Base-by-base conservation (phyloP, 108 stramenopile genomes). In the Fistulifera solaris region DNA sequence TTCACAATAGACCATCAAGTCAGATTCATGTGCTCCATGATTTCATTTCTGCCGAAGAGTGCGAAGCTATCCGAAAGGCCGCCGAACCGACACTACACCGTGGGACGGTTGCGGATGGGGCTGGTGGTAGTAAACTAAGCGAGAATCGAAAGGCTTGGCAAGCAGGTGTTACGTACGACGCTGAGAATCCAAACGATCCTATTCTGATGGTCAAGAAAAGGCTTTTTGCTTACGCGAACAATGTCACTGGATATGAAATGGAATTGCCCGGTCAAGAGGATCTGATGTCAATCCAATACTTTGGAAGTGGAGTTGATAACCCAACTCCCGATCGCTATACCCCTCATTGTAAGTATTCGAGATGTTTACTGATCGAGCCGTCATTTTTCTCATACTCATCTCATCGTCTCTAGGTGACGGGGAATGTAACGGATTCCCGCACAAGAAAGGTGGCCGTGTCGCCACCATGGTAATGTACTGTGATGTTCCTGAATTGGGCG, bases 391-490 rank as follows among this genome's bases (percentile, higher is more conserved):
- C n/a, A n/a, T n/a, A 35, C 31, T 35, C 31, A 35, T 3, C 6
- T 35, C 3, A 35, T 35, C 8, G 6, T 35, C 31, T 35, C 6
- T 8, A 35, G 31, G 31, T 8, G 96, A 97, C 67, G 96, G 94
- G 16, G 76, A 54, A 0, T 86, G 84, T 63, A 69, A 71, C 47
- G 89, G 85, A 10, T 27, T 66, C 27, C 58, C 74, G 17, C 76
- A 82, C 74, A 71, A 59, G 38, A 27, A 56, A 8, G 88, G 89
- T 4, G 77, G 71, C 45, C 74, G 96, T 14, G 85, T 95, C 65
- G 94, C 96, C 15, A 95, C 96, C n/a, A 85, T 94, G 66, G 89
- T 97, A 2, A 78, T 94, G 56, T 96, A 96, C 66, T 96, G 95
- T 84, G 88, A 66, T 85, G 85, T 59, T 65, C 91, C 94, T n/a